These are phyloP conservation scores for Paramyrothecium sp. DNA, from an alignment of 2,329 filamentous ascomycete genomes.

Conservation along the genomic window DNA sequence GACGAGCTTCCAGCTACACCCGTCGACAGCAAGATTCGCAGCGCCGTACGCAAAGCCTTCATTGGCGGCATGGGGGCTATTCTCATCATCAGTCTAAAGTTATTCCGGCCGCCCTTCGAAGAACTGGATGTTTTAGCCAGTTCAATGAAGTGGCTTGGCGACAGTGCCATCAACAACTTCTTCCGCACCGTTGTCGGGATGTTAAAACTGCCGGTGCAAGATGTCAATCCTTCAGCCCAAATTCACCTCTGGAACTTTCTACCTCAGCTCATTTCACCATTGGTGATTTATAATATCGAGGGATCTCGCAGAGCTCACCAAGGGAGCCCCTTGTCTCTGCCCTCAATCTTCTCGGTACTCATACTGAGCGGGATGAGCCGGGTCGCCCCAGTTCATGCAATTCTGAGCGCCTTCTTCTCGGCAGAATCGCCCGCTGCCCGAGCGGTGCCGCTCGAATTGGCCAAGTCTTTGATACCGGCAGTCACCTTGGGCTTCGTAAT, in stretches of 20 bases:
- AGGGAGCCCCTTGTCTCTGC: constrained; percentile 8
- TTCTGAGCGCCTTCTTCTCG: neutral
- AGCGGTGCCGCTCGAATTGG: constrained; percentile 6
- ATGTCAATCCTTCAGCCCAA: neutral
- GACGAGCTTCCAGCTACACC: neutral
- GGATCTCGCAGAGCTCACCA: constrained; percentile 16
- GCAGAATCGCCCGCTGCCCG: constrained; percentile 1
- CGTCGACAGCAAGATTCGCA: neutral
- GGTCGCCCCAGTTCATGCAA: constrained; percentile 10
- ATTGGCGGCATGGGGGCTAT: neutral
- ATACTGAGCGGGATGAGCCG: constrained; percentile 11
- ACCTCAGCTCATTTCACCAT: constrained; percentile 15
- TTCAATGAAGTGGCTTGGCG: neutral
- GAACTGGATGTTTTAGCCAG: neutral
- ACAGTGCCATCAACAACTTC: neutral
- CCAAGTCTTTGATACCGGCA: constrained; percentile 13
- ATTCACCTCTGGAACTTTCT: constrained; percentile 7
- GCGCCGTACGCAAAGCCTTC: neutral
- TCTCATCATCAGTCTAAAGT: too few relatives aligned
- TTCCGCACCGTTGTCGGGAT: neutral
- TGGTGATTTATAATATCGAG: constrained; percentile 20
- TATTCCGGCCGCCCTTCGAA: neutral
- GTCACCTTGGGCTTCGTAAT: constrained; percentile 12
- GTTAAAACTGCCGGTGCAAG: neutral
- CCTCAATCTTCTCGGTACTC: constrained; percentile 9